Evolutionary conservation across 208 protist species (phyloP), one percentile per base, ranked within the genome.

Genomic region (Acanthamoeba triangularis): DNA sequence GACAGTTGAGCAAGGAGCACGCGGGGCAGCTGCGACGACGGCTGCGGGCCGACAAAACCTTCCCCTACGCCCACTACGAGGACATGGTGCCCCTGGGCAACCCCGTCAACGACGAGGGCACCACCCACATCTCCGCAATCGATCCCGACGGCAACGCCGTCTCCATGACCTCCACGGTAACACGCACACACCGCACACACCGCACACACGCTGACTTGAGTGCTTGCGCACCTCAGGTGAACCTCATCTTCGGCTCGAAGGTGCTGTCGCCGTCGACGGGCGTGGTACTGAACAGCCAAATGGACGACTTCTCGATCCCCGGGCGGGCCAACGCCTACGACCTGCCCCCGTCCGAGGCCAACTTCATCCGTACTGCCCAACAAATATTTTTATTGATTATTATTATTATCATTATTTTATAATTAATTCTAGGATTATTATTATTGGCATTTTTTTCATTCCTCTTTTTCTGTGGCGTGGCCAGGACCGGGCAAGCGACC

Each of bases 231-330:
- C 11, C 20, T 23, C 72, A 94, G 63, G 76, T 98, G 11, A 98
- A 98, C 90, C 74, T 94, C 18, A 78, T 47, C 20, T 98, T 98
- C 87, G 97, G 97, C n/a, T 49, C 93, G n/a, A 96, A 95, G 76
- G 2, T 97, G 25, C 67, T 96, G 28, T 96, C 91, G 18, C 23
- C 69, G 44, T 28, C 30, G 16, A 96, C 88, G 28, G 97, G 97
- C 47, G 67, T 97, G 1, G 13, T 97, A 1, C 93, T 98, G 11
- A 98, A 98, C 76, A 96, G 98, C 90, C 28, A 85, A 23, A 85
- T 85, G 76, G 76, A 85, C 30, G 76, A 85, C 47, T 85, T 85
- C n/a, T 85, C 90, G 11, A 84, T 59, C 33, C 95, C 96, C 11
- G 67, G 90, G 56, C 41, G 74, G 10, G 91, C 95, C 41, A 97